Conservation (phyloP, 768 basidiomycete genomes). For the Amyloporia xantha region DNA sequence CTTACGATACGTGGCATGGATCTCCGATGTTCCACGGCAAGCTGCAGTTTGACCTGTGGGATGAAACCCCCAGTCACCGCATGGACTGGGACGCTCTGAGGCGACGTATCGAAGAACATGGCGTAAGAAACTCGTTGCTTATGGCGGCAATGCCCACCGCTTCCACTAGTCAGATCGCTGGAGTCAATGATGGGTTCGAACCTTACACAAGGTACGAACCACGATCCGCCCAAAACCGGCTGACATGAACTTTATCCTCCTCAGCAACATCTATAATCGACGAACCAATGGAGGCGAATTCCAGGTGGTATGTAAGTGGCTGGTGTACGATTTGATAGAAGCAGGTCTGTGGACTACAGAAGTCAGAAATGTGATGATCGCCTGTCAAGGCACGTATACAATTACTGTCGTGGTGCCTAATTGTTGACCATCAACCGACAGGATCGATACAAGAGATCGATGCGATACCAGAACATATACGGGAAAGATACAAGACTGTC, state of each 20-base stretch:
- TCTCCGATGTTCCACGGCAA: slow-evolving; percentile 85
- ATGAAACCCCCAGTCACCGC: slow-evolving; percentile 73
- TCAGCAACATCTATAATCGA: slow-evolving; percentile 95
- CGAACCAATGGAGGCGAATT: slow-evolving; percentile 98
- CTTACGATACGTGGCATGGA: slow-evolving; percentile 86
- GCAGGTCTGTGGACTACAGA: slow-evolving; percentile 93
- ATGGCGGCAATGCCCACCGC: slow-evolving; percentile 99
- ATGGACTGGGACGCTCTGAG: slow-evolving; percentile 95
- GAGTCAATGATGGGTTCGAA: slow-evolving; percentile 98
- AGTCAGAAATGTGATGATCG: slow-evolving; percentile 99
- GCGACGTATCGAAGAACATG: slow-evolving; percentile 73
- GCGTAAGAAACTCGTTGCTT: slow-evolving; percentile 85
- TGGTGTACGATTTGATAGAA: slow-evolving; percentile 95
- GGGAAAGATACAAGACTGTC: slow-evolving; percentile 99
- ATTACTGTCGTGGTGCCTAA: too few relatives aligned
- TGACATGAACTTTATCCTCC: neutral
- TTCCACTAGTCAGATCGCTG: slow-evolving; percentile 95
- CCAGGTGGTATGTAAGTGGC: slow-evolving; percentile 98
- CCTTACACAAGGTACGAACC: slow-evolving; percentile 83
- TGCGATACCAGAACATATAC: slow-evolving; percentile 81
- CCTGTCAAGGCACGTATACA: too few relatives aligned
- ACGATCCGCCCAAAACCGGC: neutral
- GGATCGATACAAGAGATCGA: slow-evolving; percentile 84
- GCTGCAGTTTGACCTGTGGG: slow-evolving; percentile 95
- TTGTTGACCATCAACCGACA: too few relatives aligned